Conservation (phyloP, 352 stramenopile species). For the Pythium brassicae region DNA sequence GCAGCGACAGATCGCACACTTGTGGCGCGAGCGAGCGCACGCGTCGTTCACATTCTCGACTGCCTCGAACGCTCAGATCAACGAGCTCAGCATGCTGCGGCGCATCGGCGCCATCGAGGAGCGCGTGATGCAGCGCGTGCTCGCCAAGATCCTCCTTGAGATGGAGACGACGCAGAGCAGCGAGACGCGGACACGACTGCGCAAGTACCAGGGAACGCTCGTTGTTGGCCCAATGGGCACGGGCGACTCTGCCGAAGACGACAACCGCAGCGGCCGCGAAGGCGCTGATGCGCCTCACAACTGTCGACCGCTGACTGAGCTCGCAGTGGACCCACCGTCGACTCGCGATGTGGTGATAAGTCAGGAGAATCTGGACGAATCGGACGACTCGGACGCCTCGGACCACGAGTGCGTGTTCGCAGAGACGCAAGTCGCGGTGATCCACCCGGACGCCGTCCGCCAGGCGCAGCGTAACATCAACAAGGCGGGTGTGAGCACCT, state of each 20-base stretch:
- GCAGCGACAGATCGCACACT: too few species aligned
- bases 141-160: conserved; percentile 53
- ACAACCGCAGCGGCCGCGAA: neutral
- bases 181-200: conserved; percentile 44
- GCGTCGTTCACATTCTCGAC: neutral
- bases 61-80: conserved; percentile 11
- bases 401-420: conserved; percentile 8
- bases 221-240: neutral
- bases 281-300: too few species aligned
- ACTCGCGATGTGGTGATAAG: conserved; percentile 16
- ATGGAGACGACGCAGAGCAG: conserved; percentile 23
- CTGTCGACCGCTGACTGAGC: neutral
- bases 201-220: conserved; percentile 36
- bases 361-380: conserved; percentile 15
- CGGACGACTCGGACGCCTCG: conserved; percentile 15
- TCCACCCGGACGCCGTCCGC: conserved; percentile 27
- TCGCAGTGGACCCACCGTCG: conserved; percentile 22
- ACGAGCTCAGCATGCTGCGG: conserved; percentile 37
- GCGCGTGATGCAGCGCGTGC: conserved; percentile 59
- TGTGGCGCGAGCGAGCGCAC: too few species aligned
- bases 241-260: neutral
- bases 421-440: conserved; percentile 3
- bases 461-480: conserved; percentile 10
- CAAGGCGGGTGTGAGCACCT: neutral
- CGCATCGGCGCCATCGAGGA: conserved; percentile 58